A percentile compares a stretch with the other conserved stretches of the same genome.
Evolutionary conservation across 2,329 filamentous ascomycete species (phyloP).

Genomic region (Xylariaceae sp.): DNA sequence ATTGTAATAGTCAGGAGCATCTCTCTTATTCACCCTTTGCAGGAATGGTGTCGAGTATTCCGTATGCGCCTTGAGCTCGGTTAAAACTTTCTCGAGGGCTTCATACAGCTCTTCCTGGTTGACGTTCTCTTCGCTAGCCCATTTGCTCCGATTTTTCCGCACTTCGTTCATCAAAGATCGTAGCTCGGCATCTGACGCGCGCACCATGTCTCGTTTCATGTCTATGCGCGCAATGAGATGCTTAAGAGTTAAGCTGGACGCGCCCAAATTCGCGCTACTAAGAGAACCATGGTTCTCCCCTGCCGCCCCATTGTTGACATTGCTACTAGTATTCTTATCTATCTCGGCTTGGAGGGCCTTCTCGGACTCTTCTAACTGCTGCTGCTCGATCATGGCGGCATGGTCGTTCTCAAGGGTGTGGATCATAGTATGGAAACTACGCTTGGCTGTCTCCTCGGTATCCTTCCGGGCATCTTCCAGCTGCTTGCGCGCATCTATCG

Average conservation of each 20-base stretch:
- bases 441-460: slow-evolving; percentile 83
- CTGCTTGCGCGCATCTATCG: slow-evolving; percentile 88
- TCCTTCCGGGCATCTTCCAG: slow-evolving; percentile 88
- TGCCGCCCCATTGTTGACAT: slow-evolving; percentile 44
- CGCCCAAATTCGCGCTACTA: slow-evolving; percentile 89
- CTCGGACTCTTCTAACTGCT: slow-evolving; percentile 93
- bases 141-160: slow-evolving; percentile 95
- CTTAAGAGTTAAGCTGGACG: slow-evolving; percentile 92
- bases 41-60: slow-evolving; percentile 97
- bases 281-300: slow-evolving; percentile 77
- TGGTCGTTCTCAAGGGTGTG: slow-evolving; percentile 94
- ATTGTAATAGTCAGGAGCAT: slow-evolving; percentile 91
- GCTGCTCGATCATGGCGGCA: slow-evolving; percentile 95
- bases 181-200: slow-evolving; percentile 88
- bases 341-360: slow-evolving; percentile 95
- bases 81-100: slow-evolving; percentile 92
- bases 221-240: slow-evolving; percentile 96
- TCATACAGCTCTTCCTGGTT: slow-evolving; percentile 98
- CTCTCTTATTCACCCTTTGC: slow-evolving; percentile 91
- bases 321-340: slow-evolving; percentile 58
- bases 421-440: slow-evolving; percentile 89
- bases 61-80: slow-evolving; percentile 93
- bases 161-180: slow-evolving; percentile 95
- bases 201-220: slow-evolving; percentile 82
- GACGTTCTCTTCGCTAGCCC: slow-evolving; percentile 96